phyloP scores from a whole-genome alignment of 1,284 basidiomycete species.

The Puccinia hordei region DNA sequence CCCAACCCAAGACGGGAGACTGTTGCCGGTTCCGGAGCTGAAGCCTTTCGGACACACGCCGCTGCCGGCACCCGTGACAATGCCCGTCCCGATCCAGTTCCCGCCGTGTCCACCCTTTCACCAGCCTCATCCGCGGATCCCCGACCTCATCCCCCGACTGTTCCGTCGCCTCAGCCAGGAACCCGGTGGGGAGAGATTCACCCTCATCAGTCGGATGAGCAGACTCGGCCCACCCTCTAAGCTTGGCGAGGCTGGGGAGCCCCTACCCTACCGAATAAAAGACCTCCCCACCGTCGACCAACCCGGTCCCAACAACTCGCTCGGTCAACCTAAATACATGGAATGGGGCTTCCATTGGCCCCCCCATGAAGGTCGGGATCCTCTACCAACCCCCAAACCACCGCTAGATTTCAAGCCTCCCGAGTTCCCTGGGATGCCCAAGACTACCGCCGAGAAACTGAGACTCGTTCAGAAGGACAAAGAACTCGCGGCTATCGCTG shows the following conservation, averaged over 20 bases:
- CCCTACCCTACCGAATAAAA: constrained; percentile 54
- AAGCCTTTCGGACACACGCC: constrained; percentile 54
- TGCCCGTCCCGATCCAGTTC: constrained; percentile 54
- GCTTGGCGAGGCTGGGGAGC: constrained; percentile 55
- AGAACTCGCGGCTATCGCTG: neutral
- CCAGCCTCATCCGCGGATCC: constrained; percentile 51
- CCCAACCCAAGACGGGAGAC: neutral
- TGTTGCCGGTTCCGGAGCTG: constrained; percentile 15
- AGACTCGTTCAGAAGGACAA: neutral
- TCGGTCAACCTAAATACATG: constrained; percentile 14
- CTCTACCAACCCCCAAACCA: neutral
- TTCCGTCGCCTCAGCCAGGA: constrained; percentile 32
- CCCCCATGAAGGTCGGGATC: constrained; percentile 14
- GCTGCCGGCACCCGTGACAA: constrained; percentile 54
- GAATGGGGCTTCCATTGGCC: constrained; percentile 49
- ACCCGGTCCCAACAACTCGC: neutral
- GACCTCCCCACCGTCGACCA: neutral
- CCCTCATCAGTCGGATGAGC: constrained; percentile 54
- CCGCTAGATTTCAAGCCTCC: neutral
- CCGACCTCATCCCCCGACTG: constrained; percentile 52
- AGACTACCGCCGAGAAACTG: constrained; percentile 21
- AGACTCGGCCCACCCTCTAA: constrained; percentile 57
- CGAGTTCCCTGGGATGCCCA: constrained; percentile 32
- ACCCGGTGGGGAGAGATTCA: constrained; percentile 51
- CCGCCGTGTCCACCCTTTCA: constrained; percentile 48